Evolutionary conservation across 805 yeast genomes (phyloP), one percentile per base, ranked within the genome.

Genomic region (Ogataea degrootiae): DNA sequence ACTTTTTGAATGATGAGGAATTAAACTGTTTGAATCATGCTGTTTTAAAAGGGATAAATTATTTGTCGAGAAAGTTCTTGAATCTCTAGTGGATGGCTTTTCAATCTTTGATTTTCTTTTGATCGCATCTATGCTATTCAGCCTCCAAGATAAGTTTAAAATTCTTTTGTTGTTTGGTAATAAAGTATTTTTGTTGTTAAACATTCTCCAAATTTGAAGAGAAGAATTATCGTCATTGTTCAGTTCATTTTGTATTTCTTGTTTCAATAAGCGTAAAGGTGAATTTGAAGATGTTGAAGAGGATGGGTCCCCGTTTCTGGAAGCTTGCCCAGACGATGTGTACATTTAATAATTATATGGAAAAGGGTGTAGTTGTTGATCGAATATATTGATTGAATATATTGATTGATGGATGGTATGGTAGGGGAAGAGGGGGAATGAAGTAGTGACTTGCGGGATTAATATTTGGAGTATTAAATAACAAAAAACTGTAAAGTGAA

Each of bases 161-260:
- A 67, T 67, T 16, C 72, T 47, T 44, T 65, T 60, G 39, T 66
- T 65, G 47, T 63, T 67, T 11, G 71, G 69, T 7, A 66, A 46
- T 16, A 62, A 51, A 15, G 67, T 62, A 41, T 66, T 66, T 41
- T 62, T 65, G 48, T 61, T 62, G 49, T 59, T 63, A 50, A 65
- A 66, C 70, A 68, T 67, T 50, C 55, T 63, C 65, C 68, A 68
- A 14, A 68, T 61, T 42, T 64, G 59, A 22, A 68, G 44, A 1
- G 72, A 68, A 14, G 60, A 53, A 43, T 61, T 63, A 17, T 58
- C 59, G 31, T 55, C 55, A 16, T 52, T 56, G 5, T 43, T 33
- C n/a, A 59, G 48, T 45, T 67, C 71, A 15, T 51, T 50, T 15
- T 51, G 49, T n/a, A 67, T 58, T 45, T 67, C 71, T 12, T 54